Percentiles rank a stretch among this genome's conserved stretches.
Conservation (phyloP, 2,329 filamentous ascomycete species). For the Xylariaceae sp. region DNA sequence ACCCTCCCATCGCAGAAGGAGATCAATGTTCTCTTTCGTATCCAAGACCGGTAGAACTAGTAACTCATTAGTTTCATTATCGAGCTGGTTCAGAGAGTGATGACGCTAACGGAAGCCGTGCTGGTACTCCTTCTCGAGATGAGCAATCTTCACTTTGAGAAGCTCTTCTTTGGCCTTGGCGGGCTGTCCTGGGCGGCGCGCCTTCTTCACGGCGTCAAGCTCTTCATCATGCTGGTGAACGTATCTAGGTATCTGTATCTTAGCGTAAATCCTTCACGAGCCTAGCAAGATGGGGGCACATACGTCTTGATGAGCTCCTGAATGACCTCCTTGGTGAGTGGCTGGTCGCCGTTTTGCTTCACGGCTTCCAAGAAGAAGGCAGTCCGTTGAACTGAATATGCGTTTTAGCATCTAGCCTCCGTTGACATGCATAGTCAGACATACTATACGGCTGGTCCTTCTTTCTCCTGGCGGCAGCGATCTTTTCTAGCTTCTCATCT, state of each 20-base stretch:
- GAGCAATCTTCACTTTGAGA: slow-evolving; percentile 63
- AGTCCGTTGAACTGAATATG: slow-evolving; percentile 55
- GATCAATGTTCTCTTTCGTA: slow-evolving; percentile 57
- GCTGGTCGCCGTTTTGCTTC: slow-evolving; percentile 44
- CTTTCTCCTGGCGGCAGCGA: slow-evolving; percentile 64
- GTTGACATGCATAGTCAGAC: slow-evolving; percentile 21
- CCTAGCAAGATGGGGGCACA: slow-evolving; percentile 23
- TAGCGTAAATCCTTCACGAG: not conserved
- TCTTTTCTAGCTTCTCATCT: slow-evolving; percentile 74
- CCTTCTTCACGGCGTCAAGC: slow-evolving; percentile 57
- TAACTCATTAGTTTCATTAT: slow-evolving; percentile 23
- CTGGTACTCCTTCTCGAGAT: slow-evolving; percentile 72
- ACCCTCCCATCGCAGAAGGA: slow-evolving; percentile 71
- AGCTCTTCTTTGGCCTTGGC: slow-evolving; percentile 71
- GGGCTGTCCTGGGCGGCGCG: slow-evolving; percentile 72
- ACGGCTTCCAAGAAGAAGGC: slow-evolving; percentile 67
- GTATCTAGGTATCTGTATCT: slow-evolving; percentile 41
- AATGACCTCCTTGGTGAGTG: slow-evolving; percentile 52
- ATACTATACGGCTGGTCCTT: slow-evolving; percentile 69
- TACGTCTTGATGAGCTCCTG: slow-evolving; percentile 59
- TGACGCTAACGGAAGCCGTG: slow-evolving; percentile 67
- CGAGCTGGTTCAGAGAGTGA: not conserved
- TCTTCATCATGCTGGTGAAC: slow-evolving; percentile 68
- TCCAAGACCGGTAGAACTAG: slow-evolving; percentile 70
- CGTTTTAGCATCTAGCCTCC: not conserved